Percentiles rank a stretch among this genome's conserved stretches.
Evolutionary conservation across 345 rosid species (phyloP).

Genomic region (Carallia brachiata): DNA sequence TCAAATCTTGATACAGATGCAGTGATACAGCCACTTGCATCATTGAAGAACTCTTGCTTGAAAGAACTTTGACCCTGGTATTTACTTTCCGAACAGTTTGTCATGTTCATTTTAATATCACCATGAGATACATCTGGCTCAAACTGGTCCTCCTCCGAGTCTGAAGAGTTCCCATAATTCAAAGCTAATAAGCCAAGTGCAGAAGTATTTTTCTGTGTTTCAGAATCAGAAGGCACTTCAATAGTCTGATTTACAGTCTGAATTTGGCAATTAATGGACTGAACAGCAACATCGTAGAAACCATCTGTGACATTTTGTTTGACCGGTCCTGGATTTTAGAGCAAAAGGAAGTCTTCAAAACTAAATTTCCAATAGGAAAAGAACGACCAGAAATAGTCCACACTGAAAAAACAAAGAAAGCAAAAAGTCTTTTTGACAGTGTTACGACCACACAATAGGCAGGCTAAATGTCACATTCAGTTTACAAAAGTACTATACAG

Average conservation of each 20-base stretch:
- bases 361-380: conserved; percentile 5
- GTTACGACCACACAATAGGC: not conserved
- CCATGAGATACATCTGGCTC: conserved; percentile 33
- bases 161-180: conserved; percentile 85
- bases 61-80: conserved; percentile 17
- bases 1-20: conserved; percentile 19
- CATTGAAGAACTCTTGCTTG: conserved; percentile 24
- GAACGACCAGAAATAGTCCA: not conserved
- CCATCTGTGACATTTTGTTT: conserved; percentile 33
- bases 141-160: conserved; percentile 70
- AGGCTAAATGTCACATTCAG: conserved; percentile 9
- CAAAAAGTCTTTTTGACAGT: not conserved
- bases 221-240: conserved; percentile 32
- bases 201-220: conserved; percentile 33
- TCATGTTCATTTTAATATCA: conserved; percentile 28
- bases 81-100: conserved; percentile 28
- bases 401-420: conserved; percentile 4
- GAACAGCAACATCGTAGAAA: conserved; percentile 48
- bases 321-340: conserved; percentile 40
- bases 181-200: conserved; percentile 81
- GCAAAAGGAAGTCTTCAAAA: conserved; percentile 18
- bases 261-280: conserved; percentile 30
- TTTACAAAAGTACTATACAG: not conserved
- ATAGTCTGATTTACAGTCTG: conserved; percentile 34
- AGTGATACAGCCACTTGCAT: conserved; percentile 20